phyloP scores from a whole-genome alignment of 805 yeast genomes.

The Schizosaccharomyces lindneri region DNA sequence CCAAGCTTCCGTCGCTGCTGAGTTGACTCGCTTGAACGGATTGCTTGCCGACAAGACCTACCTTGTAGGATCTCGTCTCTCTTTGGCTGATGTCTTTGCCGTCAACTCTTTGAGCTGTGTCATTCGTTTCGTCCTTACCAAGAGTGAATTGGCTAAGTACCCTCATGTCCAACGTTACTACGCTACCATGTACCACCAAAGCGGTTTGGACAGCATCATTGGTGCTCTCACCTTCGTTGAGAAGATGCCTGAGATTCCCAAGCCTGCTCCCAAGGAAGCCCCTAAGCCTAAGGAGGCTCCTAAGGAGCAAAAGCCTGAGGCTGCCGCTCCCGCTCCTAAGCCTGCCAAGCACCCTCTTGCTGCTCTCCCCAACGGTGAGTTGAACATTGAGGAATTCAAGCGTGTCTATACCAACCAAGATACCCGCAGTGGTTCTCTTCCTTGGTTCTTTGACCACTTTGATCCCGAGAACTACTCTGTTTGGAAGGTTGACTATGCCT shows the following conservation, averaged over 20 bases:
- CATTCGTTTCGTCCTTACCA: slow-evolving; percentile 34
- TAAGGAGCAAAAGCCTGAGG: slow-evolving; percentile 11
- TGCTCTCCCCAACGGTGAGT: slow-evolving; percentile 37
- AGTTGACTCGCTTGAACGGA: slow-evolving; percentile 28
- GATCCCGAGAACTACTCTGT: slow-evolving; percentile 83
- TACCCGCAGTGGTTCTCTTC: slow-evolving; percentile 77
- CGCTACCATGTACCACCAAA: slow-evolving; percentile 25
- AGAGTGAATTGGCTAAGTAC: slow-evolving; percentile 35
- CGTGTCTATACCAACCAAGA: slow-evolving; percentile 91
- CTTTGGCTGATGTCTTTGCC: slow-evolving; percentile 40
- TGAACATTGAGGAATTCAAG: slow-evolving; percentile 79
- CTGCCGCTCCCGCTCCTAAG: slow-evolving; percentile 19
- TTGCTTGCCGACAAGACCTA: slow-evolving; percentile 24
- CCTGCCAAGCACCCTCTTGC: slow-evolving; percentile 75
- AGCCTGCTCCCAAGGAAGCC: slow-evolving; percentile 40
- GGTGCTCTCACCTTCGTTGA: slow-evolving; percentile 33
- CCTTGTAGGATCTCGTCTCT: slow-evolving; percentile 41
- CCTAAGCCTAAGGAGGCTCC: slow-evolving; percentile 11
- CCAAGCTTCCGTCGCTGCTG: slow-evolving; percentile 10
- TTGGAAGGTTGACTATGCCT: slow-evolving; percentile 88
- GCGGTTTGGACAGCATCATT: slow-evolving; percentile 24
- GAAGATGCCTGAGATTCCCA: slow-evolving; percentile 46
- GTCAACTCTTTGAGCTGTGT: slow-evolving; percentile 29
- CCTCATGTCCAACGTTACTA: slow-evolving; percentile 53
- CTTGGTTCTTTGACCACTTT: slow-evolving; percentile 95